Percentiles rank a stretch among this genome's conserved stretches.
Evolutionary conservation across 164 flowering plant genomes (phyloP).

Genomic region (Vitis labrusca): DNA sequence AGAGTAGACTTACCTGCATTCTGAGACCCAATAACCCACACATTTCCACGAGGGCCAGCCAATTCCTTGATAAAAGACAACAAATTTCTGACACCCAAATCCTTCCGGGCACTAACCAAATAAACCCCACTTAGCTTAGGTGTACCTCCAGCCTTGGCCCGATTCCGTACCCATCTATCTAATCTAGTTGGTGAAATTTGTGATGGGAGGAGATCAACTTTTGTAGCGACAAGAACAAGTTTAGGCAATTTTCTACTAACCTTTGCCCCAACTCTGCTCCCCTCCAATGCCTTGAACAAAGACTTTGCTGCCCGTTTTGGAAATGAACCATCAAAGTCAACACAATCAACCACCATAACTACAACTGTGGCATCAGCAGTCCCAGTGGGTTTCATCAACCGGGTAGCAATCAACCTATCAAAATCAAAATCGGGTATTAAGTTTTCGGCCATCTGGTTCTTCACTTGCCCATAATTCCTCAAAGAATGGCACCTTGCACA

Average conservation of each 20-base stretch:
- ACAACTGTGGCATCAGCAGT: conserved; percentile 68
- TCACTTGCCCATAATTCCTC: conserved; percentile 93
- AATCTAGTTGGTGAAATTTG: conserved; percentile 84
- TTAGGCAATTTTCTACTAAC: conserved; percentile 60
- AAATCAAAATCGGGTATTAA: conserved; percentile 97
- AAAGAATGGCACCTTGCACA: conserved; percentile 95
- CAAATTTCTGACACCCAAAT: conserved; percentile 84
- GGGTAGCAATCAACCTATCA: conserved; percentile 70
- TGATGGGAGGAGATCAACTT: conserved; percentile 92
- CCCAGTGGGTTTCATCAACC: conserved; percentile 69
- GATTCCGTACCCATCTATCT: conserved; percentile 90
- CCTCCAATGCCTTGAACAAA: conserved; percentile 71
- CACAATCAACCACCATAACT: conserved; percentile 96
- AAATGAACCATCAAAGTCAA: conserved; percentile 96
- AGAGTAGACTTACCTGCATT: conserved; percentile 95
- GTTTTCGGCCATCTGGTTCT: conserved; percentile 78
- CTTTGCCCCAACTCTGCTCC: conserved; percentile 38
- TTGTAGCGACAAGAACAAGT: conserved; percentile 89
- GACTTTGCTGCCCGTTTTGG: conserved; percentile 86
- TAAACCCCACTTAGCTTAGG: conserved; percentile 86
- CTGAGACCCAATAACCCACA: conserved; percentile 97
- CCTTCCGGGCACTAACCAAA: conserved; percentile 85
- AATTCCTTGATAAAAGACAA: conserved; percentile 68
- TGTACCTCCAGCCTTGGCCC: conserved; percentile 84
- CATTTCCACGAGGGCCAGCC: conserved; percentile 97